phyloP scores from a whole-genome alignment of 306 rosid species.

The Prunus campanulata region DNA sequence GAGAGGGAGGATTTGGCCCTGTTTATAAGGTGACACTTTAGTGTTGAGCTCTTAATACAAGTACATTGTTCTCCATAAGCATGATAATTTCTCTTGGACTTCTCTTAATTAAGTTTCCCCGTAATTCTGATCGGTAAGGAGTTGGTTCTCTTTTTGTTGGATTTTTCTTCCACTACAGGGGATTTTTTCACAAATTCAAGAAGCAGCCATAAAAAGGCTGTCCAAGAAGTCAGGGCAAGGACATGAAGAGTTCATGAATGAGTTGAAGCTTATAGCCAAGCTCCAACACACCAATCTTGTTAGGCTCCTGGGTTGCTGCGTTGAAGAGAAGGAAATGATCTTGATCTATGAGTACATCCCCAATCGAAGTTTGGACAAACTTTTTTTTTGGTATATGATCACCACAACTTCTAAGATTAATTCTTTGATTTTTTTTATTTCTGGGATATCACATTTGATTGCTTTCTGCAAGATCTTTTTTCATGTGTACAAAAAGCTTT shows the following conservation, averaged over 20 bases:
- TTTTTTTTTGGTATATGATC: conserved; percentile 32
- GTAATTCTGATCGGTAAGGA: not conserved
- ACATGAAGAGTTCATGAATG: conserved; percentile 18
- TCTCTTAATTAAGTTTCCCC: not conserved
- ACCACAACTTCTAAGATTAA: not conserved
- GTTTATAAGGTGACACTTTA: conserved; percentile 41
- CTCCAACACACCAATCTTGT: conserved; percentile 50
- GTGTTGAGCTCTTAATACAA: not conserved
- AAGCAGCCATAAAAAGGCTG: no score
- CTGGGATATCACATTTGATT: not conserved
- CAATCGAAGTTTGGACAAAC: conserved; percentile 45
- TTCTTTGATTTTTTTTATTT: not conserved
- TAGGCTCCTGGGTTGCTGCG: conserved; percentile 38
- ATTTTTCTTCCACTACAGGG: conserved; percentile 24
- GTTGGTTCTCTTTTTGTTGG: not conserved
- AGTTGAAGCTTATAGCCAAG: conserved; percentile 40
- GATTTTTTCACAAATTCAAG: not conserved
- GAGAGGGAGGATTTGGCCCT: conserved; percentile 60
- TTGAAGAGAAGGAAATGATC: conserved; percentile 35
- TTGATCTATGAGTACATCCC: conserved; percentile 52
- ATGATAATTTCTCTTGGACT: not conserved
- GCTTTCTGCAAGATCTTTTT: not conserved
- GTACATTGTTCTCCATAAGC: not conserved
- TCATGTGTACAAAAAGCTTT: no score
- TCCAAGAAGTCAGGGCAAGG: no score